Evolutionary conservation across 2,329 filamentous ascomycete species (phyloP).

Genomic region (Paraphaeosphaeria minitans): DNA sequence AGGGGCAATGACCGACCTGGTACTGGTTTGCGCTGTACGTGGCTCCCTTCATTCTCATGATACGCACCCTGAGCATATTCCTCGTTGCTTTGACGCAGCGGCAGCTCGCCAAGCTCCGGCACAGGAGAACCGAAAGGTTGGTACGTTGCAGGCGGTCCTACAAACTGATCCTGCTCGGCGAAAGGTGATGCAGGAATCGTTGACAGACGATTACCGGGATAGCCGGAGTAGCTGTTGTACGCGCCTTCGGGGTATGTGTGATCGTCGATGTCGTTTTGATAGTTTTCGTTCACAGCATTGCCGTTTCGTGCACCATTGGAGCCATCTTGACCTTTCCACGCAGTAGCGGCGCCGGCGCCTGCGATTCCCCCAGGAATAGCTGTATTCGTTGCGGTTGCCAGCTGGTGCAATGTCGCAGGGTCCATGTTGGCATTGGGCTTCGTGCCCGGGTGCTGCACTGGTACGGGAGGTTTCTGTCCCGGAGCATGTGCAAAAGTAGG

Average conservation of each 20-base stretch:
- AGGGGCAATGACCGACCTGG: constrained; percentile 49
- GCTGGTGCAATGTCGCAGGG: constrained; percentile 76
- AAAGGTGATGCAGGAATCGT: constrained; percentile 55
- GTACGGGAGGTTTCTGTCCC: constrained; percentile 69
- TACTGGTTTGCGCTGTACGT: constrained; percentile 47
- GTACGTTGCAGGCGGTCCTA: constrained; percentile 37
- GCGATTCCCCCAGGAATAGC: constrained; percentile 44
- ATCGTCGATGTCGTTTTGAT: constrained; percentile 49
- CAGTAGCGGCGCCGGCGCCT: constrained; percentile 47
- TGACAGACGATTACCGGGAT: constrained; percentile 46
- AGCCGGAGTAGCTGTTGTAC: constrained; percentile 56
- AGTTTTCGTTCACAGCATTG: constrained; percentile 31
- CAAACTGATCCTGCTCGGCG: constrained; percentile 46
- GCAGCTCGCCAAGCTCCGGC: constrained; percentile 42
- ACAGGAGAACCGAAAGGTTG: constrained; percentile 42
- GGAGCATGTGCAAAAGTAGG: constrained; percentile 80
- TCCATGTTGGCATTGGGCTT: constrained; percentile 86
- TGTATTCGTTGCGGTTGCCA: constrained; percentile 71
- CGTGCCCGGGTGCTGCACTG: constrained; percentile 74
- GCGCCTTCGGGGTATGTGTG: constrained; percentile 61
- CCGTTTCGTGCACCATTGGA: constrained; percentile 38
- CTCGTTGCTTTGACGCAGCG: constrained; percentile 27
- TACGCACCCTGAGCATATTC: constrained; percentile 33
- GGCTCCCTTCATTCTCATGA: constrained; percentile 31
- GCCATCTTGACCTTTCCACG: constrained; percentile 46